These are phyloP conservation scores for Lodderomyces parapsilosis DNA, from an alignment of 1,139 yeast genomes.

Conservation along the genomic window DNA sequence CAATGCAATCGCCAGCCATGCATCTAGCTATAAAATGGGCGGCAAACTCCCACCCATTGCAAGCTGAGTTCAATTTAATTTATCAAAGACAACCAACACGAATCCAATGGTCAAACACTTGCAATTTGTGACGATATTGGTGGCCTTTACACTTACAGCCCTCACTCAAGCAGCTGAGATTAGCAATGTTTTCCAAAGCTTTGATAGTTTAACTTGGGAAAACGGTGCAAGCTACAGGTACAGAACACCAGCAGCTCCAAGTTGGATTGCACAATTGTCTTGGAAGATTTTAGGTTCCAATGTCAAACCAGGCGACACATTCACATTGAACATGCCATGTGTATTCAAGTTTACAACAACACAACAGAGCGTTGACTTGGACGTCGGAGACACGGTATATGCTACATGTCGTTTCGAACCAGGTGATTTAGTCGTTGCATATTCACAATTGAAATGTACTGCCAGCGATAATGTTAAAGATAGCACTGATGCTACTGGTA, in stretches of 20 bases:
- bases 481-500: constrained; percentile 20
- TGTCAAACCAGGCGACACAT: constrained; percentile 30
- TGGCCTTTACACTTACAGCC: neutral
- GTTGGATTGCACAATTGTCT: constrained; percentile 25
- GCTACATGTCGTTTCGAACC: constrained; percentile 27
- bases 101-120: neutral
- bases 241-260: constrained; percentile 18
- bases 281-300: constrained; percentile 25
- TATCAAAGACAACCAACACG: neutral
- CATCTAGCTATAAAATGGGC: no score
- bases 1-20: no score
- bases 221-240: constrained; percentile 10
- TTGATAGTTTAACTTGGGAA: constrained; percentile 15
- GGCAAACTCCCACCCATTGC: no score
- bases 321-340: constrained; percentile 29
- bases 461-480: constrained; percentile 16
- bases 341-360: constrained; percentile 29
- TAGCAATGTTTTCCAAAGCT: constrained; percentile 20
- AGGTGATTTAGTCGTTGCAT: constrained; percentile 25
- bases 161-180: constrained; percentile 11
- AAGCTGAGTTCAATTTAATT: no score
- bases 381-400: constrained; percentile 17
- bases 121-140: neutral
- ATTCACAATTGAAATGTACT: constrained; percentile 26
- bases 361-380: constrained; percentile 16